Percentiles rank a stretch among this genome's conserved stretches.
Evolutionary conservation across 2,329 filamentous ascomycete species (phyloP).

Genomic region (Epicoccum sorghinum): DNA sequence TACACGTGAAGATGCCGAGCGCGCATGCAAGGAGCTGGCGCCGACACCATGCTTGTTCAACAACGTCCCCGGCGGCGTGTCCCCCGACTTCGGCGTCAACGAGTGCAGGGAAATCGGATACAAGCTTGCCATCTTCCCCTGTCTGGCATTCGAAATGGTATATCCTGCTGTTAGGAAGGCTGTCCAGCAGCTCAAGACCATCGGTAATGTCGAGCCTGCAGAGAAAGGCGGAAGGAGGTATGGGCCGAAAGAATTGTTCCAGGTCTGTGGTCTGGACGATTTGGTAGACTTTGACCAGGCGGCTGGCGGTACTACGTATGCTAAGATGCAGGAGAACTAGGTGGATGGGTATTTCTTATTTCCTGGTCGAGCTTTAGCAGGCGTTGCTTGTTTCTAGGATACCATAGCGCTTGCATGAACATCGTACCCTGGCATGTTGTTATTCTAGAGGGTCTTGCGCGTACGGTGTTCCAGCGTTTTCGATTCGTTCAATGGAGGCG

Average conservation of each 20-base stretch:
- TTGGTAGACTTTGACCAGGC: constrained; percentile 57
- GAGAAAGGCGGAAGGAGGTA: constrained; percentile 52
- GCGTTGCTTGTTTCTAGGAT: constrained; percentile 9
- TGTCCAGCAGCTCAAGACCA: constrained; percentile 34
- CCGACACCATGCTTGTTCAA: constrained; percentile 63
- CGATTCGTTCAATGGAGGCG: no score
- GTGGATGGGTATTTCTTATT: background rate
- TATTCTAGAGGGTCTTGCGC: no score
- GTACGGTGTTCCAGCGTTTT: no score
- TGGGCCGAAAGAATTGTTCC: constrained; percentile 58
- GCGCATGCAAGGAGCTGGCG: constrained; percentile 55
- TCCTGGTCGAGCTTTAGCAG: constrained; percentile 3
- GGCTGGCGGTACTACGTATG: constrained; percentile 50
- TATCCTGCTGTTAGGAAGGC: constrained; percentile 42
- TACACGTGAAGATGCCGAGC: constrained; percentile 56
- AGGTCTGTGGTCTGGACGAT: constrained; percentile 60
- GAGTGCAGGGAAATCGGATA: constrained; percentile 64
- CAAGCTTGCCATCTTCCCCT: constrained; percentile 64
- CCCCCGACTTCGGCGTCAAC: constrained; percentile 58
- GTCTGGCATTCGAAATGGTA: constrained; percentile 38
- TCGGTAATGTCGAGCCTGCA: constrained; percentile 37
- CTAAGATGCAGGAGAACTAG: constrained; percentile 9
- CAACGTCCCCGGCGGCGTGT: constrained; percentile 63
- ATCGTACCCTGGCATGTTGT: background rate
- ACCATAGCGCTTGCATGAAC: constrained; percentile 7